Evolutionary conservation across 2,329 filamentous ascomycete species (phyloP), one percentile per base, ranked within the genome.

Genomic region (Xylaria sp.): DNA sequence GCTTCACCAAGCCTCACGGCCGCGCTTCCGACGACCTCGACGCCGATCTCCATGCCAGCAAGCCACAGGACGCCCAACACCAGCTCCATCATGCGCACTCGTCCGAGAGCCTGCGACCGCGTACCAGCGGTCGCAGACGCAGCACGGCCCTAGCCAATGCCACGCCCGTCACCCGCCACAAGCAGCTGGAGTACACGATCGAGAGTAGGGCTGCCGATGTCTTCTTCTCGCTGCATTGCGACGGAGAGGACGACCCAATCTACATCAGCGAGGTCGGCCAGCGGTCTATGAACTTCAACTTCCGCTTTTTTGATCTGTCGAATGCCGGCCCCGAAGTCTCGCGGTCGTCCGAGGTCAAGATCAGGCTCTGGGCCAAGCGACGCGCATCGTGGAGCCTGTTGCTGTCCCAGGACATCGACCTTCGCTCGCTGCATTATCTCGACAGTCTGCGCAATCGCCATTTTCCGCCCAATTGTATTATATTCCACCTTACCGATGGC

Each of bases 201-300:
- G 88, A 90, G 61, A 88, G 85, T 74, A 86, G 89, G 60, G 90
- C 96, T 81, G 93, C 91, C n/a, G 92, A 98, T 81, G 90, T 91
- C 18, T 98, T 97, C 85, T 96, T 97, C 79, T 92, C 93, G 2
- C 78, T 98, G 60, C 94, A 98, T 79, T 87, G 90, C 54, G 83
- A 87, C 1, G 87, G 82, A 3, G 81, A 89, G 60, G 81, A 85
- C 55, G 90, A 93, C 18, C 94, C 95, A 0, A 82, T 98, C n/a
- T 98, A 98, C 79, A 88, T 97, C 75, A 97, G 94, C 76, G 95
- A 98, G 81, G 85, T 92, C 25, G 87, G 90, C 32, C 87, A 92
- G 73, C 89, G 90, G 75, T 90, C 92, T n/a, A 94, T 93, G 81
- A 98, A 98, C 79, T 96, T 96, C 71, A 93, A 92, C 75, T 98